These are phyloP conservation scores for Inga laurina DNA, from an alignment of 306 rosid genomes.

Conservation along the genomic window DNA sequence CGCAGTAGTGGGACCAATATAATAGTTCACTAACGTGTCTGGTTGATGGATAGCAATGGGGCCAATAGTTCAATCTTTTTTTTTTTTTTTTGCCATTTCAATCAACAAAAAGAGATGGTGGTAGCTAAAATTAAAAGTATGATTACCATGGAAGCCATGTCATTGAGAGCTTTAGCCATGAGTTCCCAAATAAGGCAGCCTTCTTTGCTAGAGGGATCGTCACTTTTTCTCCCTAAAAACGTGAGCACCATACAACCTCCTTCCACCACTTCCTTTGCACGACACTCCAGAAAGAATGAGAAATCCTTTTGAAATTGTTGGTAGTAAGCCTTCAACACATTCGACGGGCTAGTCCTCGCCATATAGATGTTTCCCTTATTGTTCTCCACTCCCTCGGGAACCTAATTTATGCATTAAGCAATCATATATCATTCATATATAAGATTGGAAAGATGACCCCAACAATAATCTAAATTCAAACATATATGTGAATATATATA, in stretches of 20 bases:
- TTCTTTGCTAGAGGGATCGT: constrained; percentile 51
- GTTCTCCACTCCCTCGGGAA: constrained; percentile 54
- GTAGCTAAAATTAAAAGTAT: background rate
- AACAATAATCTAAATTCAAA: background rate
- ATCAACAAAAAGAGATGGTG: background rate
- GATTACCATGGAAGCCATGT: constrained; percentile 48
- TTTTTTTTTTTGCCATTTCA: background rate
- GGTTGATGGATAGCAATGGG: background rate
- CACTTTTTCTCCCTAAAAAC: constrained; percentile 53
- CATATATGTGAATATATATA: too few relatives aligned
- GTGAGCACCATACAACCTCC: constrained; percentile 63
- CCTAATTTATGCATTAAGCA: constrained; percentile 41
- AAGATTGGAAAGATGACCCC: background rate
- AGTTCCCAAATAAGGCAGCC: constrained; percentile 65
- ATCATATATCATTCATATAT: background rate
- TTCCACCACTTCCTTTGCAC: constrained; percentile 49
- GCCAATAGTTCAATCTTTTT: background rate
- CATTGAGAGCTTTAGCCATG: constrained; percentile 50
- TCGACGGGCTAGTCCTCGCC: constrained; percentile 48
- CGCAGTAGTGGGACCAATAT: too few relatives aligned
- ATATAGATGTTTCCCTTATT: constrained; percentile 64
- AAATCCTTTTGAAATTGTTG: constrained; percentile 58
- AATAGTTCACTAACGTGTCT: too few relatives aligned
- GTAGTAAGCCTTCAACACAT: constrained; percentile 48
- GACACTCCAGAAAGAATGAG: constrained; percentile 47